Base-by-base conservation (phyloP, 495 filamentous ascomycete species). In the Aspergillus indologenus region DNA sequence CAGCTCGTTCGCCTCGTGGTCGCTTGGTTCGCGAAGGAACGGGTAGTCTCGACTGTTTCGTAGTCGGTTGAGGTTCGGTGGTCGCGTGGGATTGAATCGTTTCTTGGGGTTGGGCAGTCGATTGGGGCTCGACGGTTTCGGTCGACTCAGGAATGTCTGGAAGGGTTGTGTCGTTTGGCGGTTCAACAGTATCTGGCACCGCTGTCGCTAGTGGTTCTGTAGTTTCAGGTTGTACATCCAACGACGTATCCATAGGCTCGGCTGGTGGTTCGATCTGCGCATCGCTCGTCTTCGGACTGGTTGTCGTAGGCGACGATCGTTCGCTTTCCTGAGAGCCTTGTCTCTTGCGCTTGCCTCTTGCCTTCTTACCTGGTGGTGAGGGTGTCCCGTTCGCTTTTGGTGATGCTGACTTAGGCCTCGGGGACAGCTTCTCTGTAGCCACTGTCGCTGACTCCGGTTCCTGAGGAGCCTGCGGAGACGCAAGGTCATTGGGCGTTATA, bases 1-100 rank as follows among this genome's bases (percentile, higher is more conserved):
- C 45, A 17, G 54, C 49, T 3, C 54, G 70, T 22, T 54, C 58
- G 52, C 62, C 60, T 53, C 61, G 65, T 22, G 29, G 49, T 24
- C 62, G 60, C 45, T 58, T 67, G 12, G 29, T 58, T 40, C 47
- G 50, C n/a, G 50, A 54, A 7, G 54, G 12, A 58, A 53, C 29
- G 15, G 61, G n/a, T 24, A 24, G 49, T 26, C 23, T 51, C 23
- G 48, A 29, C 11, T 51, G 49, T 31, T 12, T 15, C 7, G 29
- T 31, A 47, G 14, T 45, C 42, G 34, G 49, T 56, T 66, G 54
- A 26, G 34, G 42, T 12, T 46, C 48, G 24, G 14, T 29, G 5
- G 14, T 19, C 6, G n/a, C 15, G 8, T 51, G 15, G 24, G 23
- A 15, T n/a, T 51, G 23, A n/a, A 14, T 31, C 5, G 48, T 18